phyloP scores from a whole-genome alignment of 768 basidiomycete species.

The Hygrophorus russula region DNA sequence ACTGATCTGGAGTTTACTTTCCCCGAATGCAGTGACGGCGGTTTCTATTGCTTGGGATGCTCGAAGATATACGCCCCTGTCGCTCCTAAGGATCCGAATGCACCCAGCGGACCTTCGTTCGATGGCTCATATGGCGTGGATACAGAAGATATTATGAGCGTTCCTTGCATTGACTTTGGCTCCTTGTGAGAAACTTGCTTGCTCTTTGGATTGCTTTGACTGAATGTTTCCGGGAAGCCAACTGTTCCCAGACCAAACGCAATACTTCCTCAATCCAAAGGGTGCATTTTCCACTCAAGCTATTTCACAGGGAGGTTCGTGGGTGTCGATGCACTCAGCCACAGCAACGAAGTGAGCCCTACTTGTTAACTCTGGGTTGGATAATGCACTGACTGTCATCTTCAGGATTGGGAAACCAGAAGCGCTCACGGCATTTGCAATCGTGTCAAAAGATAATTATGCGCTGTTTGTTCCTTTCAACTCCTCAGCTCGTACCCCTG shows the following conservation, averaged over 20 bases:
- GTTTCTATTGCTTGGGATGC: constrained; percentile 23
- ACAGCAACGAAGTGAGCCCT: constrained; percentile 4
- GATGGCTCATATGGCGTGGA: constrained; percentile 26
- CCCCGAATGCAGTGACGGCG: constrained; percentile 13
- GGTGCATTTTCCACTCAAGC: constrained; percentile 3
- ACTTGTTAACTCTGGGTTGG: background rate
- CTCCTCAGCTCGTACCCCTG: constrained; percentile 11
- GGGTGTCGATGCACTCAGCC: constrained; percentile 18
- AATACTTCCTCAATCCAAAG: background rate
- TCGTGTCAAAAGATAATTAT: constrained; percentile 18
- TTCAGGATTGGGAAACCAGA: constrained; percentile 21
- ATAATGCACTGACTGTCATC: background rate
- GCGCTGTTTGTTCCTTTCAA: constrained; percentile 21
- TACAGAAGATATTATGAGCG: constrained; percentile 22
- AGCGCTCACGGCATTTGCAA: constrained; percentile 17
- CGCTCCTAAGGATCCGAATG: constrained; percentile 10
- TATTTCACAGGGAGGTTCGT: constrained; percentile 18
- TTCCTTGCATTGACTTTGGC: constrained; percentile 22
- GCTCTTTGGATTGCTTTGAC: constrained; percentile 10
- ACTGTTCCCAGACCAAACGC: constrained; percentile 24
- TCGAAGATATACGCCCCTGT: constrained; percentile 17
- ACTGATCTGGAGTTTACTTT: background rate
- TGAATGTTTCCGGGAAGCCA: constrained; percentile 12
- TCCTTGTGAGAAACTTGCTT: constrained; percentile 18
- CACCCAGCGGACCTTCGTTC: constrained; percentile 18